Evolutionary conservation across 2,329 filamentous ascomycete species (phyloP).

Genomic region (Ophiostoma perfectum): DNA sequence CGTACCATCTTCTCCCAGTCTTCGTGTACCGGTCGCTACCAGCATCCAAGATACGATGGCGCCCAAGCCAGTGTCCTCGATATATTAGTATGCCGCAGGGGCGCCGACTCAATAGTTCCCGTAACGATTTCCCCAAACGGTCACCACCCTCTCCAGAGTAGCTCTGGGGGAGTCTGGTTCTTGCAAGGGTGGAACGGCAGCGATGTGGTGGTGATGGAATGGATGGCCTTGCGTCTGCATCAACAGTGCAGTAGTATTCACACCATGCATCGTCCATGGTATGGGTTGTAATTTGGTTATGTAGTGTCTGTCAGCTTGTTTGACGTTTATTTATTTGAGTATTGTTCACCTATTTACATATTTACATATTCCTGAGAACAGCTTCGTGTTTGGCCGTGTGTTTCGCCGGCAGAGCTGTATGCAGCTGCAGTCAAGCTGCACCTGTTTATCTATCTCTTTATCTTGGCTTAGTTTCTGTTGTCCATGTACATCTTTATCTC

Average conservation of each 20-base stretch:
- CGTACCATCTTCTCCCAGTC: background rate
- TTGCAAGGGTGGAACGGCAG: background rate
- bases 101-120: background rate
- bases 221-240: background rate
- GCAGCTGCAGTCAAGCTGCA: background rate
- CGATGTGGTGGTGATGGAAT: constrained; percentile 1
- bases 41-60: background rate
- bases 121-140: background rate
- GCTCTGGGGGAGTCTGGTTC: background rate
- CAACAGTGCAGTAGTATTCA: too few species aligned
- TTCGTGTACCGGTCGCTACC: background rate
- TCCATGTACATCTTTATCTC: background rate
- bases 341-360: background rate
- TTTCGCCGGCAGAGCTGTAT: background rate
- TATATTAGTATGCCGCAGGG: too few species aligned
- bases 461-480: background rate
- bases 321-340: background rate
- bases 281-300: too few species aligned
- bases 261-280: too few species aligned
- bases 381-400: background rate
- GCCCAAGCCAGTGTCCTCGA: too few species aligned
- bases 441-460: background rate
- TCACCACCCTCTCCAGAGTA: background rate
- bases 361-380: background rate
- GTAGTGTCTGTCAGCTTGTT: too few species aligned